phyloP scores from a whole-genome alignment of 2,329 filamentous ascomycete species.

The Neophaeococcomyces aloes region DNA sequence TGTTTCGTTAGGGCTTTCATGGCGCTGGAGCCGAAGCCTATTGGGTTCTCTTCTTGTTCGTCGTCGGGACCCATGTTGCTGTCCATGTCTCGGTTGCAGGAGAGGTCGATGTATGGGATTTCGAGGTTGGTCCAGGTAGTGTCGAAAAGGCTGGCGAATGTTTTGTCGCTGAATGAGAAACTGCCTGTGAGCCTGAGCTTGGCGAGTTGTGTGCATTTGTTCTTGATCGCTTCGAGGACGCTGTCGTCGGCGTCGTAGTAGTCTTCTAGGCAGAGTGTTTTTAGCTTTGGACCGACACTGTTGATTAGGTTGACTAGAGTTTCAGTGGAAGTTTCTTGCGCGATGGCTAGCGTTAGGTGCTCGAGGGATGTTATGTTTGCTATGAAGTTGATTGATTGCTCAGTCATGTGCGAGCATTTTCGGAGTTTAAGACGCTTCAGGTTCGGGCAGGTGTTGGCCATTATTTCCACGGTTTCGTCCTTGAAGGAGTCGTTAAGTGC shows the following conservation, averaged over 20 bases:
- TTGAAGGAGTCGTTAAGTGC: constrained; percentile 75
- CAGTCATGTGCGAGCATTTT: constrained; percentile 64
- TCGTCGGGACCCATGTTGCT: constrained; percentile 54
- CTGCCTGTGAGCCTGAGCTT: constrained; percentile 80
- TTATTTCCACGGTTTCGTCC: constrained; percentile 54
- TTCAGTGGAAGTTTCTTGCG: constrained; percentile 45
- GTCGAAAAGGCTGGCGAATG: constrained; percentile 61
- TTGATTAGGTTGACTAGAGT: constrained; percentile 52
- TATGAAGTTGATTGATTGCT: constrained; percentile 55
- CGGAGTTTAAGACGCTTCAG: constrained; percentile 68
- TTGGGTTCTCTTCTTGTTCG: constrained; percentile 45
- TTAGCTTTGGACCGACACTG: constrained; percentile 54
- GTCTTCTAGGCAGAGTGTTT: constrained; percentile 64
- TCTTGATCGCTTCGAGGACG: constrained; percentile 60
- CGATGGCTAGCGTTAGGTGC: constrained; percentile 64
- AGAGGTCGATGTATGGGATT: constrained; percentile 61
- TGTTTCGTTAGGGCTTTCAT: constrained; percentile 78
- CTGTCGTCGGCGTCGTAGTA: constrained; percentile 57
- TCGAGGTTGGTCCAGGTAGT: constrained; percentile 60
- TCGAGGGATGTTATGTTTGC: constrained; percentile 53
- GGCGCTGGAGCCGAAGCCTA: constrained; percentile 65
- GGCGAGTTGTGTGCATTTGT: constrained; percentile 53
- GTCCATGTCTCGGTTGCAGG: constrained; percentile 67
- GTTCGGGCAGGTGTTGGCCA: constrained; percentile 55
- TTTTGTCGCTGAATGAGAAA: constrained; percentile 62